Evolutionary conservation across 495 filamentous ascomycete species (phyloP).

Genomic region (Aspergillus olivimuriae): DNA sequence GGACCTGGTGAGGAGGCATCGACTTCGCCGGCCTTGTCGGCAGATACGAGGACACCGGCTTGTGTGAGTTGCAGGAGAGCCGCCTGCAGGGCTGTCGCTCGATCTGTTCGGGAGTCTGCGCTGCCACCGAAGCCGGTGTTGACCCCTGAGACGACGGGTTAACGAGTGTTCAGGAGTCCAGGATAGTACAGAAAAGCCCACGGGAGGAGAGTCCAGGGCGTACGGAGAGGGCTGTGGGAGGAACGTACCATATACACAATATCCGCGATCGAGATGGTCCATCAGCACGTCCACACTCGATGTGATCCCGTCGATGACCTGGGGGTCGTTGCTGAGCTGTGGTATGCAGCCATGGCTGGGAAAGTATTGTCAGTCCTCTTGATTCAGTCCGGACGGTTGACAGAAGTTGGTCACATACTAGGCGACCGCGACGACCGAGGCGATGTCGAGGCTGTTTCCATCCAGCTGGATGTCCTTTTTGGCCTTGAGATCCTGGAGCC

Average conservation of each 20-base stretch:
- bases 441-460: slow-evolving; percentile 14
- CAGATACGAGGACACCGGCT: slow-evolving; percentile 41
- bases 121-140: slow-evolving; percentile 63
- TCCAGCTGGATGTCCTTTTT: slow-evolving; percentile 11
- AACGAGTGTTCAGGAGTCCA: no score
- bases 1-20: background rate
- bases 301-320: slow-evolving; percentile 9
- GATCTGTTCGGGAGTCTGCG: slow-evolving; percentile 43
- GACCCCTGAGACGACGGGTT: slow-evolving; percentile 47
- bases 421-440: slow-evolving; percentile 14
- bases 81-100: slow-evolving; percentile 39
- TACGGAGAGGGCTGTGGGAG: no score
- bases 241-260: slow-evolving; percentile 15
- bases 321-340: slow-evolving; percentile 8
- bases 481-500: slow-evolving; percentile 7
- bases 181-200: no score
- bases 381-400: no score
- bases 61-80: slow-evolving; percentile 46
- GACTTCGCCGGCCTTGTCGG: slow-evolving; percentile 9
- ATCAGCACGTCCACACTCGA: slow-evolving; percentile 14
- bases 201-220: no score
- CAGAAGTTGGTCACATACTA: slow-evolving; percentile 2
- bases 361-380: slow-evolving; percentile 2
- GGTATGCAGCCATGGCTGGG: slow-evolving; percentile 13
- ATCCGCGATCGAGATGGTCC: slow-evolving; percentile 12